Conservation (phyloP, 257 asterid species). For the Solanum sitiens region DNA sequence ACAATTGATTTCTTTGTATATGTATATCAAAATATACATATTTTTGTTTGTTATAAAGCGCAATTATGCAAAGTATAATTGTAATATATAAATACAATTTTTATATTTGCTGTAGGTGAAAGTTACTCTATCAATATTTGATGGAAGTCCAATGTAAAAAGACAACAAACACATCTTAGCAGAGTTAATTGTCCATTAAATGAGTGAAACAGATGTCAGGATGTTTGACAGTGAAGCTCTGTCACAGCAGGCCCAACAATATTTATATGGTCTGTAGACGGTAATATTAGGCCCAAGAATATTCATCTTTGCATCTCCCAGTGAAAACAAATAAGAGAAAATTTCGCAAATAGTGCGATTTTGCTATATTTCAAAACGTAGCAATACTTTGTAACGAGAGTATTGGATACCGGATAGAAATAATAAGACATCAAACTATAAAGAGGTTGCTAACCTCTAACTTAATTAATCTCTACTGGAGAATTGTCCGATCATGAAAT, state of each 20-base stretch:
- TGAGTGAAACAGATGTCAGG: background rate
- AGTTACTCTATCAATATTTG: background rate
- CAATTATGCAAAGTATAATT: too few relatives aligned
- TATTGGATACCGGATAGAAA: too few relatives aligned
- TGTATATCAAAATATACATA: too few relatives aligned
- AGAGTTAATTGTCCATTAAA: background rate
- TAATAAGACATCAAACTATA: too few relatives aligned
- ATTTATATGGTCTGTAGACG: background rate
- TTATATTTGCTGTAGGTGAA: too few relatives aligned
- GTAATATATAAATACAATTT: too few relatives aligned
- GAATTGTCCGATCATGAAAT: background rate
- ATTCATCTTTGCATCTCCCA: background rate
- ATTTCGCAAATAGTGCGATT: background rate
- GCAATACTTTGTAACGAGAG: background rate
- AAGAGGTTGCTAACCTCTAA: background rate
- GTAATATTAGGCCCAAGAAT: background rate
- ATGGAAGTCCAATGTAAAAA: background rate
- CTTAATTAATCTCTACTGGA: background rate
- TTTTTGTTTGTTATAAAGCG: rapidly evolving
- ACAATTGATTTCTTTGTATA: too few relatives aligned
- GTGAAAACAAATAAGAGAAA: background rate
- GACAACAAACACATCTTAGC: background rate
- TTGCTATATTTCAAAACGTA: background rate
- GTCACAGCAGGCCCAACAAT: background rate
- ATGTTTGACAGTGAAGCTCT: background rate